Evolutionary conservation across 1,284 basidiomycete genomes (phyloP).

Genomic region (Cerioporus squamosus): DNA sequence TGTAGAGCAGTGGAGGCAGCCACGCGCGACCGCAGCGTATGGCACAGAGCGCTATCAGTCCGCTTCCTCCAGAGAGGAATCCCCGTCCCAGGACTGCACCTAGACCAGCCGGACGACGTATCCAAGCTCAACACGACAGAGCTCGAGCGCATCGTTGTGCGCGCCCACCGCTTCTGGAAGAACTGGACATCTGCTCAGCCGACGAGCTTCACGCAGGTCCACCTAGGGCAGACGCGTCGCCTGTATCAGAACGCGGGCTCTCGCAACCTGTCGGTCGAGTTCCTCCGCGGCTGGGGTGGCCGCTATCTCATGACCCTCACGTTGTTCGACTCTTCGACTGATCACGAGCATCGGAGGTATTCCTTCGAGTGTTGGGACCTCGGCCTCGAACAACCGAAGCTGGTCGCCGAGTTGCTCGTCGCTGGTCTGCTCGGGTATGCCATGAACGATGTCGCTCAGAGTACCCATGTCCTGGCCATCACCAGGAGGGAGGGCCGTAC

Average conservation of each 20-base stretch:
- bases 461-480: slow-evolving; percentile 19
- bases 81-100: slow-evolving; percentile 46
- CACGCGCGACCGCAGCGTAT: slow-evolving; percentile 52
- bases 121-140: slow-evolving; percentile 41
- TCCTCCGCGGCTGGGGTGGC: slow-evolving; percentile 44
- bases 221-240: slow-evolving; percentile 30
- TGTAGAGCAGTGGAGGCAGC: slow-evolving; percentile 46
- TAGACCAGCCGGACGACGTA: slow-evolving; percentile 24
- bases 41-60: slow-evolving; percentile 48
- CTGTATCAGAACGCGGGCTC: slow-evolving; percentile 21
- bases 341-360: slow-evolving; percentile 29
- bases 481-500: slow-evolving; percentile 2
- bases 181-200: slow-evolving; percentile 55
- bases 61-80: slow-evolving; percentile 47
- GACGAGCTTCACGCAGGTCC: slow-evolving; percentile 29
- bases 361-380: slow-evolving; percentile 59
- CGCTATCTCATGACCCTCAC: slow-evolving; percentile 51
- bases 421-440: slow-evolving; percentile 18
- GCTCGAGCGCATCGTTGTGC: slow-evolving; percentile 46
- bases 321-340: slow-evolving; percentile 29
- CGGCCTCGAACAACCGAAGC: background rate
- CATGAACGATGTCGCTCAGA: slow-evolving; percentile 22
- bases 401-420: slow-evolving; percentile 21
- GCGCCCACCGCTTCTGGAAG: slow-evolving; percentile 44
- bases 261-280: slow-evolving; percentile 47